Evolutionary conservation across 2,329 filamentous ascomycete species (phyloP).

Genomic region (Colletotrichum cordylinicola): DNA sequence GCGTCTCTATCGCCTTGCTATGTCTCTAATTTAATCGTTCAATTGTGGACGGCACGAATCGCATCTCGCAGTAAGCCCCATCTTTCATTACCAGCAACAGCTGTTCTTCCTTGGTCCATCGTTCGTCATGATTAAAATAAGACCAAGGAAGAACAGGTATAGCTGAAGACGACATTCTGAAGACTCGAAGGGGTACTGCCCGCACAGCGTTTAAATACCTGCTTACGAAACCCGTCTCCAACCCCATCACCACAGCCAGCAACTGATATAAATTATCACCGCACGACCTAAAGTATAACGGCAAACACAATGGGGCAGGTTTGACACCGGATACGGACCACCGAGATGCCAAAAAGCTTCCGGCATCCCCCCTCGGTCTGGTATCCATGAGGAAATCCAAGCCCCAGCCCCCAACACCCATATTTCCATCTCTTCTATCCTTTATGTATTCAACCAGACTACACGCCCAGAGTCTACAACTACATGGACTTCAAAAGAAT

Average conservation of each 20-base stretch:
- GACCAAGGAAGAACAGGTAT: no score
- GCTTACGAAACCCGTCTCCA: rapidly evolving
- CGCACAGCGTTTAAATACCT: neutral
- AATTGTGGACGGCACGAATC: rapidly evolving
- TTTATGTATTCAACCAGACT: neutral
- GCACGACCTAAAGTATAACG: neutral
- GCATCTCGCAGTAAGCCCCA: rapidly evolving
- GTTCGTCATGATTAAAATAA: rapidly evolving
- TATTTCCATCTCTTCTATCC: rapidly evolving
- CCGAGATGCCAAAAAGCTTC: neutral
- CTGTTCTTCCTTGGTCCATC: neutral
- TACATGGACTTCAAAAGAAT: neutral
- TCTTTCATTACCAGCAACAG: rapidly evolving
- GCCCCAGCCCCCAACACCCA: no score
- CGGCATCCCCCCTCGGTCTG: no score
- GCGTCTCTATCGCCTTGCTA: neutral
- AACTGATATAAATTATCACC: neutral
- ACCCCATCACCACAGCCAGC: neutral
- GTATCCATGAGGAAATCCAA: no score
- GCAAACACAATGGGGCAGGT: neutral
- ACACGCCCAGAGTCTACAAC: neutral
- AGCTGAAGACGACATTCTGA: neutral
- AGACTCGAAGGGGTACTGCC: rapidly evolving
- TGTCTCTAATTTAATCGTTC: rapidly evolving
- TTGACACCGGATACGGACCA: rapidly evolving